Percentiles rank a stretch among this genome's conserved stretches.
phyloP scores from a whole-genome alignment of 306 rosid species.

The Lathyrus aphaca region DNA sequence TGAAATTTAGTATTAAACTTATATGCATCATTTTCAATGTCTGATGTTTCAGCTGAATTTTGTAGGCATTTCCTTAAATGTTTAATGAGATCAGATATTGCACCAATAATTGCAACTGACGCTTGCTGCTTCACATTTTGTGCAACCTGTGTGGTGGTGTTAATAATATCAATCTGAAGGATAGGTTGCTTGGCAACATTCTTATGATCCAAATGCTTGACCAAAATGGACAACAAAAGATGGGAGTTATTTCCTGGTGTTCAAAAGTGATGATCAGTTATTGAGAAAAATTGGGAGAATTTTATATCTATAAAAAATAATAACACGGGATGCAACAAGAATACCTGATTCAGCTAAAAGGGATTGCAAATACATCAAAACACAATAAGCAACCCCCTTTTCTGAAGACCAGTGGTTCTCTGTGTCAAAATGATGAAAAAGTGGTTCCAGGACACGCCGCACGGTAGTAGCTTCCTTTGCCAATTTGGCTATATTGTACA shows the following conservation, averaged over 20 bases:
- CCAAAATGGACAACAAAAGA: constrained; percentile 74
- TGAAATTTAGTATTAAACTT: constrained; percentile 63
- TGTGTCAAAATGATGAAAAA: constrained; percentile 82
- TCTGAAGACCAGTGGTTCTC: constrained; percentile 82
- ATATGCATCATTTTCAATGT: constrained; percentile 49
- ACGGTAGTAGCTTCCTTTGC: constrained; percentile 93
- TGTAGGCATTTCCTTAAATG: constrained; percentile 85
- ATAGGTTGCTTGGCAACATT: constrained; percentile 69
- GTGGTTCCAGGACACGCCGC: constrained; percentile 89
- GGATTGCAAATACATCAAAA: constrained; percentile 80
- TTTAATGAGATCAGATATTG: constrained; percentile 82
- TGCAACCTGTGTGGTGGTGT: constrained; percentile 66
- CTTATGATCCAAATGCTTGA: constrained; percentile 99
- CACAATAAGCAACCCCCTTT: constrained; percentile 70
- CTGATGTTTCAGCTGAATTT: constrained; percentile 63
- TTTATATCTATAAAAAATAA: neutral
- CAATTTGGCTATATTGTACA: constrained; percentile 75
- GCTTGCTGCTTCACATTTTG: constrained; percentile 70
- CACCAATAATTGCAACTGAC: constrained; percentile 73
- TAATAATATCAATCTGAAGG: constrained; percentile 68
- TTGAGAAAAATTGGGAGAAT: constrained; percentile 31
- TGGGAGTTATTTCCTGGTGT: constrained; percentile 88
- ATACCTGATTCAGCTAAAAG: constrained; percentile 86
- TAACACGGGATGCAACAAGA: constrained; percentile 32
- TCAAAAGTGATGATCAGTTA: constrained; percentile 39